phyloP scores from a whole-genome alignment of 805 yeast genomes.

The Wickerhamiella kurtzmanii region DNA sequence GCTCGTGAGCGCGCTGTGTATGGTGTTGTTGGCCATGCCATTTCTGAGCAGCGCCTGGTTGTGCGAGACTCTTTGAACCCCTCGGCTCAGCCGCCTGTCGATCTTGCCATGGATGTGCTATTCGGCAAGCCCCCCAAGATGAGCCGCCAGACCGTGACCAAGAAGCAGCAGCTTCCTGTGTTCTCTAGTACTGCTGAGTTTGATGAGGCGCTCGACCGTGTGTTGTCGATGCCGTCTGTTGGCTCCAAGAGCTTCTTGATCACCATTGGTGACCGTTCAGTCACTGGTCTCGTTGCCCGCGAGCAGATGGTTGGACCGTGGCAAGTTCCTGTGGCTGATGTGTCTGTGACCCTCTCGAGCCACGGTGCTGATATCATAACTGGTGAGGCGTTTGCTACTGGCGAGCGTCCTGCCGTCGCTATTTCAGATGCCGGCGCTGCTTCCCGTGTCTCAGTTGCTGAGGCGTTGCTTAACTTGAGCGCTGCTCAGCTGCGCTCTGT shows the following conservation, averaged over 20 bases:
- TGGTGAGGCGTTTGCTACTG: constrained; percentile 98
- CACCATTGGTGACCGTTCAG: constrained; percentile 98
- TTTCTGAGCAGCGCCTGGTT: constrained; percentile 67
- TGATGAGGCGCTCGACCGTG: constrained; percentile 63
- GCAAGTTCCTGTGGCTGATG: constrained; percentile 98
- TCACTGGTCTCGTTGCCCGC: constrained; percentile 90
- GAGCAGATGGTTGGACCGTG: constrained; percentile 99
- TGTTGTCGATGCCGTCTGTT: constrained; percentile 79
- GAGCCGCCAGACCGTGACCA: constrained; percentile 61
- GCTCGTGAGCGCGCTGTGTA: constrained; percentile 91
- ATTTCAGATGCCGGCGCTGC: constrained; percentile 79
- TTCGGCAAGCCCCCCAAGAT: constrained; percentile 97
- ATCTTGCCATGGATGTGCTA: constrained; percentile 84
- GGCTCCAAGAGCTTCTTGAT: constrained; percentile 89
- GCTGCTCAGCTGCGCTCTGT: constrained; percentile 80
- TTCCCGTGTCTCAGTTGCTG: constrained; percentile 92
- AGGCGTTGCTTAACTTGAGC: constrained; percentile 70
- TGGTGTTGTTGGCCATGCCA: constrained; percentile 92
- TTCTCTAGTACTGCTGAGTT: constrained; percentile 16
- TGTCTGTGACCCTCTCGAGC: constrained; percentile 88
- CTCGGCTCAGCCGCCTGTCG: constrained; percentile 63
- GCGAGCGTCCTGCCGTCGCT: constrained; percentile 88
- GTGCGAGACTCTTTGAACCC: constrained; percentile 66
- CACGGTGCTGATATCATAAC: constrained; percentile 62
- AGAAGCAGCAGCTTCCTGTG: constrained; percentile 34